Percentiles rank a stretch among this genome's conserved stretches.
These are phyloP conservation scores for Talaromyces trachyspermus DNA, from an alignment of 495 filamentous ascomycete genomes.

Conservation along the genomic window DNA sequence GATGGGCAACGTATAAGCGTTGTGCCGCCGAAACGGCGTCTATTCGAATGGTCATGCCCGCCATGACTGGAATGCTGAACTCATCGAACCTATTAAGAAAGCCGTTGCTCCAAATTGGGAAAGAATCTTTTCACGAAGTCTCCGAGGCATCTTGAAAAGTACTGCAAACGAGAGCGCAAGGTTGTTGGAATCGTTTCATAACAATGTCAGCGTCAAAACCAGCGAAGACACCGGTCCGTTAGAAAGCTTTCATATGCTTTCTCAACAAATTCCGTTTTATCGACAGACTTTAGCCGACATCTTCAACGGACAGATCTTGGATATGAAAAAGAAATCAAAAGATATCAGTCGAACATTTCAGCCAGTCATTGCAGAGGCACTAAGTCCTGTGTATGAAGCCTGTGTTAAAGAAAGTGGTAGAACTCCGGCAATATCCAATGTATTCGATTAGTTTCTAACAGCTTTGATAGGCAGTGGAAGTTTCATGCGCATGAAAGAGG, in stretches of 20 bases:
- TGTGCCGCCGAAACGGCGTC: conserved; percentile 43
- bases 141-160: conserved; percentile 29
- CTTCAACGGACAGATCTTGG: conserved; percentile 12
- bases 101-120: conserved; percentile 50
- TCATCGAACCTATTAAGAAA: conserved; percentile 47
- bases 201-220: background rate
- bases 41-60: conserved; percentile 20
- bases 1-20: conserved; percentile 57
- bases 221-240: background rate
- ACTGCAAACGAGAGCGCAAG: conserved; percentile 12
- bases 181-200: conserved; percentile 2
- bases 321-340: conserved; percentile 8
- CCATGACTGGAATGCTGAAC: conserved; percentile 17
- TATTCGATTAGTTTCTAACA: background rate
- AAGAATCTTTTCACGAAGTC: conserved; percentile 38
- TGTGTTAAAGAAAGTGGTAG: conserved; percentile 9
- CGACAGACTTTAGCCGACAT: conserved; percentile 11
- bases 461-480: conserved; percentile 1
- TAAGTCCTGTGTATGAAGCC: conserved; percentile 4
- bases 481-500: conserved; percentile 8
- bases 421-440: background rate
- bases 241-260: conserved; percentile 3
- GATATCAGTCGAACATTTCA: conserved; percentile 8
- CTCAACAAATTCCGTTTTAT: background rate
- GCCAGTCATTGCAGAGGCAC: background rate